These are phyloP conservation scores for Pulveroboletus sp. DNA, from an alignment of 768 basidiomycete species.

Conservation along the genomic window DNA sequence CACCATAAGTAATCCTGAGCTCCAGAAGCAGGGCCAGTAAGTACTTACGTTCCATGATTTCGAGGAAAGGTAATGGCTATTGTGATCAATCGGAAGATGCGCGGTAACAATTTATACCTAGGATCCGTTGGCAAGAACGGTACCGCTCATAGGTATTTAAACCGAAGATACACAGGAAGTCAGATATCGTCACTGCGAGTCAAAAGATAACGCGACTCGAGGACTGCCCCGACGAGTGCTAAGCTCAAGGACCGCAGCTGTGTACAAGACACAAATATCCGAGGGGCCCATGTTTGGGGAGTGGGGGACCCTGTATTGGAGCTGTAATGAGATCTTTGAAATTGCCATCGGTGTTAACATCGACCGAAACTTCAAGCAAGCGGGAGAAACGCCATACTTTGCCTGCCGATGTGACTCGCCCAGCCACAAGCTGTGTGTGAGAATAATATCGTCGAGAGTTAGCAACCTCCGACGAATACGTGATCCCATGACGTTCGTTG, in stretches of 20 bases:
- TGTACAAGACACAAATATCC: constrained; percentile 5
- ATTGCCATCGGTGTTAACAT: constrained; percentile 17
- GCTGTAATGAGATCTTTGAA: constrained; percentile 16
- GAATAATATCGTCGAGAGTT: constrained; percentile 12
- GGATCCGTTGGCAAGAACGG: constrained; percentile 4
- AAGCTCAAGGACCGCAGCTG: constrained; percentile 18
- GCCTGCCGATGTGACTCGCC: constrained; percentile 26
- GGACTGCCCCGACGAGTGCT: constrained; percentile 5
- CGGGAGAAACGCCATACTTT: constrained; percentile 24
- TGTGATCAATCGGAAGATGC: constrained; percentile 2
- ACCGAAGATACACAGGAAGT: constrained; percentile 22
- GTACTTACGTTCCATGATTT: constrained; percentile 17
- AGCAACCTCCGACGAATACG: constrained; percentile 8
- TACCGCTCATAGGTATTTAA: constrained; percentile 18
- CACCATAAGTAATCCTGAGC: constrained; percentile 2
- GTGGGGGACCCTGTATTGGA: constrained; percentile 5
- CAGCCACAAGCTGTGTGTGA: constrained; percentile 29
- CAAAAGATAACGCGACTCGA: constrained; percentile 19
- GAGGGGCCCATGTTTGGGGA: constrained; percentile 17
- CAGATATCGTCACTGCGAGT: constrained; percentile 19
- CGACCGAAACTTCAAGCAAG: constrained; percentile 16
- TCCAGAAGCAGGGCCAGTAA: neutral
- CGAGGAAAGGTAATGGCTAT: neutral
- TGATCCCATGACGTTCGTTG: constrained; percentile 1
- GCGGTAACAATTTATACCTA: constrained; percentile 1